These are phyloP conservation scores for Fusarium torreyae DNA, from an alignment of 2,329 filamentous ascomycete species.

Conservation along the genomic window DNA sequence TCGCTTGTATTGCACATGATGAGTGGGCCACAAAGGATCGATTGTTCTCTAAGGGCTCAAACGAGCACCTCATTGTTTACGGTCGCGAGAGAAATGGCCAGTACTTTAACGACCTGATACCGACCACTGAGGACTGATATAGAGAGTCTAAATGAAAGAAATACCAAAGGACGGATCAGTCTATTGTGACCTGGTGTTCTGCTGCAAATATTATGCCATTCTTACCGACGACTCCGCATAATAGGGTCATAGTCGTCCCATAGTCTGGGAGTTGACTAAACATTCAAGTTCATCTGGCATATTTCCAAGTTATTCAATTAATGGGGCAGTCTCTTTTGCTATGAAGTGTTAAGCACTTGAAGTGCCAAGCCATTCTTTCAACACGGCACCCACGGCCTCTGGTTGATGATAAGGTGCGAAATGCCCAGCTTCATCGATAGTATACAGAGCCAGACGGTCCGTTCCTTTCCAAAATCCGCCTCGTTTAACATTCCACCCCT, in stretches of 20 bases:
- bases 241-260: too few species aligned
- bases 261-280: too few species aligned
- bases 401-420: constrained; percentile 10
- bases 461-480: constrained; percentile 22
- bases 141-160: too few species aligned
- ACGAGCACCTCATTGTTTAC: not conserved
- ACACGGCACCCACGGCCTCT: constrained; percentile 8
- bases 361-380: not conserved
- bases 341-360: not conserved
- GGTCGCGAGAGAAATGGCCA: not conserved
- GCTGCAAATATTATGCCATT: too few species aligned
- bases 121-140: not conserved
- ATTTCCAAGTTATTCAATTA: too few species aligned
- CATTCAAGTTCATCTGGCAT: too few species aligned
- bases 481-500: not conserved
- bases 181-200: too few species aligned
- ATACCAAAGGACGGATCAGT: too few species aligned
- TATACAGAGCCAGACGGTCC: constrained; percentile 5
- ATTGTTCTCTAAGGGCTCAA: not conserved
- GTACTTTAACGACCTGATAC: not conserved
- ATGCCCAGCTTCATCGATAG: constrained; percentile 24
- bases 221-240: too few species aligned
- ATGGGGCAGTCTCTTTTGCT: not conserved
- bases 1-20: not conserved
- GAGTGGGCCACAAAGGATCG: not conserved